Conservation (phyloP, 345 rosid genomes). For the Heritiera littoralis region DNA sequence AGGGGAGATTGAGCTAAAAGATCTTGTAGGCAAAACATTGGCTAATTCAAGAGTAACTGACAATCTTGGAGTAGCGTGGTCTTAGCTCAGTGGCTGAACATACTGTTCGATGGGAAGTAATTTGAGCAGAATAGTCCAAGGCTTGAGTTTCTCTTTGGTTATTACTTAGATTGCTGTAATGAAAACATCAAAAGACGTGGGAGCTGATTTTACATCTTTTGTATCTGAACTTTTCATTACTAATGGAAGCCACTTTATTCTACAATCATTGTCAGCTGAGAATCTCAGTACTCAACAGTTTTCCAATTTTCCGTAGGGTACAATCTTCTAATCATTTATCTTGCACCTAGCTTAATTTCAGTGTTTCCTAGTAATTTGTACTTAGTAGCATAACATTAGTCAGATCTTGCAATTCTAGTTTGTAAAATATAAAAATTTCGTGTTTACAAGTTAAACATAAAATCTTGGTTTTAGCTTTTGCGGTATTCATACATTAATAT, state of each 20-base stretch:
- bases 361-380: too few species aligned
- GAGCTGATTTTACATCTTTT: not conserved
- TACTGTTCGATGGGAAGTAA: too few species aligned
- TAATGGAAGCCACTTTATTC: not conserved
- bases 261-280: not conserved
- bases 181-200: not conserved
- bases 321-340: not conserved
- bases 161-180: conserved; percentile 4
- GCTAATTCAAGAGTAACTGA: conserved; percentile 36
- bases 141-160: not conserved
- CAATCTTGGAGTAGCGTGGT: conserved; percentile 24
- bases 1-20: conserved; percentile 81
- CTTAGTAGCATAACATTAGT: too few species aligned
- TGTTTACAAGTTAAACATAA: too few species aligned
- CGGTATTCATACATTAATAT: too few species aligned
- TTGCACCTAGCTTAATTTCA: not conserved
- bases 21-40: conserved; percentile 54
- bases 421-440: too few species aligned
- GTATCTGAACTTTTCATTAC: not conserved
- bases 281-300: not conserved
- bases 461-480: too few species aligned
- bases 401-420: too few species aligned
- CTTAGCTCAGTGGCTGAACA: conserved; percentile 7
- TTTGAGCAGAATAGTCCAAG: not conserved
- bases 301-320: not conserved